These are phyloP conservation scores for Inga laurina DNA, from an alignment of 306 rosid genomes.

Conservation along the genomic window DNA sequence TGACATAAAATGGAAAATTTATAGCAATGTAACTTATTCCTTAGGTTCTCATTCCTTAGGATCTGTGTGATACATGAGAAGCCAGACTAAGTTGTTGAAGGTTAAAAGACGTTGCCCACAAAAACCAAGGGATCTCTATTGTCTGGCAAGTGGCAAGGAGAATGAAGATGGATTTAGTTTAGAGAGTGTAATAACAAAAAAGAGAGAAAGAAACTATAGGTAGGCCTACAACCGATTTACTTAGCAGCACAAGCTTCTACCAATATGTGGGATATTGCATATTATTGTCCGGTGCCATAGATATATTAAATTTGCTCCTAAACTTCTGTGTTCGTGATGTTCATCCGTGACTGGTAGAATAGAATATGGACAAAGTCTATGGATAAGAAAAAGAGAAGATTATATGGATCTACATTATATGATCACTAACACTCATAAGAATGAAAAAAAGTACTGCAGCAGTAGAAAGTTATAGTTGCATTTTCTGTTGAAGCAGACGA, in stretches of 20 bases:
- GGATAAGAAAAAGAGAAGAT: background rate
- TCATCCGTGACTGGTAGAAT: background rate
- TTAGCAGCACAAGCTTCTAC: background rate
- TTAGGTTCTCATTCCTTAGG: background rate
- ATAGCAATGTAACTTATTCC: background rate
- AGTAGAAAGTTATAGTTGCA: background rate
- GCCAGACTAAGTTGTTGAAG: background rate
- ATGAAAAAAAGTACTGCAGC: background rate
- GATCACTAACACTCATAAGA: background rate
- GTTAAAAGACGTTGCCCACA: background rate
- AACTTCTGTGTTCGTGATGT: background rate
- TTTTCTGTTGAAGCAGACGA: background rate
- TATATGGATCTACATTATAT: background rate
- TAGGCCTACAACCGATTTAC: background rate
- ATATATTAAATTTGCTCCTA: background rate
- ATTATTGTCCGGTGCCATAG: background rate
- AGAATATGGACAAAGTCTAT: background rate
- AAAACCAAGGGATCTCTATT: slow-evolving; percentile 1
- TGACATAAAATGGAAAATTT: background rate
- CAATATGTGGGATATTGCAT: background rate
- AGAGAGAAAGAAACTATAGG: background rate
- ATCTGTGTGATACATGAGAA: background rate
- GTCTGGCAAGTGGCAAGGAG: background rate
- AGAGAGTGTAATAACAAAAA: background rate
- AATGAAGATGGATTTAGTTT: background rate